Evolutionary conservation across 2,329 filamentous ascomycete species (phyloP).

Genomic region (Chrysoporthe deuterocubensis): DNA sequence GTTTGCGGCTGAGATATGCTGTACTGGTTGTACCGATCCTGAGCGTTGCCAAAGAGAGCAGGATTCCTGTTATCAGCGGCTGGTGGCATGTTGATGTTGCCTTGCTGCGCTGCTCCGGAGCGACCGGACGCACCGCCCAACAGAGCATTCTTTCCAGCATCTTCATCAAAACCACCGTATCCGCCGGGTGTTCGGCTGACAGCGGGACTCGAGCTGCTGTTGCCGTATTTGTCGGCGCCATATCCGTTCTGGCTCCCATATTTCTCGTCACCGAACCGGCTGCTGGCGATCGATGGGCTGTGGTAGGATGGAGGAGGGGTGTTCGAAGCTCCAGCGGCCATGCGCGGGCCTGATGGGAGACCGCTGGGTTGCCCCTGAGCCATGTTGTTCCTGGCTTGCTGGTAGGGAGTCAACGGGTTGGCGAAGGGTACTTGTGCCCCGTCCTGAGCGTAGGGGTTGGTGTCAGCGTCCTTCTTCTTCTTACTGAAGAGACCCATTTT

Average conservation of each 20-base stretch:
- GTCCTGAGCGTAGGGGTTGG: conserved; percentile 64
- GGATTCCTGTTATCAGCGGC: background rate
- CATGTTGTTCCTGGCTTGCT: conserved; percentile 46
- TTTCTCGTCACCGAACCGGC: conserved; percentile 58
- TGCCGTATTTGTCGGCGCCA: conserved; percentile 57
- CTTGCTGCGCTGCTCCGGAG: conserved; percentile 28
- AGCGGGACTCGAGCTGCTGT: conserved; percentile 37
- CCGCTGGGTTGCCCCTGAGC: conserved; percentile 34
- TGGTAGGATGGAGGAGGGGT: conserved; percentile 39
- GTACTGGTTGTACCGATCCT: conserved; percentile 18
- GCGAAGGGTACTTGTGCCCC: conserved; percentile 57
- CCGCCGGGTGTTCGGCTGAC: conserved; percentile 53
- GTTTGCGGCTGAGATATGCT: background rate
- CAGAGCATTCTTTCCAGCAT: conserved; percentile 59
- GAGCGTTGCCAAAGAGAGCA: conserved; percentile 22
- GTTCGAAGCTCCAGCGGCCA: conserved; percentile 29
- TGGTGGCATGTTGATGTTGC: background rate
- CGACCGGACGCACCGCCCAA: conserved; percentile 49
- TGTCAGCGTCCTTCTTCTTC: conserved; percentile 47
- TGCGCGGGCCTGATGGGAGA: conserved; percentile 37
- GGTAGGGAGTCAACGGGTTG: conserved; percentile 53
- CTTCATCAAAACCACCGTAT: conserved; percentile 62
- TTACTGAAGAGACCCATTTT: conserved; percentile 54
- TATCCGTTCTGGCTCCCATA: conserved; percentile 58
- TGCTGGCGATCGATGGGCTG: conserved; percentile 33